Evolutionary conservation across 345 rosid genomes (phyloP).

Genomic region (Pistacia atlantica): DNA sequence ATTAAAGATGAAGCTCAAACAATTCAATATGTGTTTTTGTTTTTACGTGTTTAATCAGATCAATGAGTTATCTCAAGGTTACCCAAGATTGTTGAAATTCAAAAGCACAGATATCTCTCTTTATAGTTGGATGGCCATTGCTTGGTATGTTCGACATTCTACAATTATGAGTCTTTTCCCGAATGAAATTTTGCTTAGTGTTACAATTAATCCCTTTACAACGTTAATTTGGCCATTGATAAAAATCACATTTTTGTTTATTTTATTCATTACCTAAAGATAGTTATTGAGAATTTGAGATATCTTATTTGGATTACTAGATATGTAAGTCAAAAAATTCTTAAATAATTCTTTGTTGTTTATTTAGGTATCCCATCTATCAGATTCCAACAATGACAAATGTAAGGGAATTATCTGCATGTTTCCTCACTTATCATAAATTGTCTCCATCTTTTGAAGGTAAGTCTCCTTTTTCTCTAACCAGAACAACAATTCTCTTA

Average conservation of each 20-base stretch:
- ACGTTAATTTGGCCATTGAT: background rate
- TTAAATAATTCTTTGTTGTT: background rate
- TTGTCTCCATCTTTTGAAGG: slow-evolving; percentile 37
- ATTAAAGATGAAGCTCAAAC: background rate
- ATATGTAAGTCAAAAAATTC: background rate
- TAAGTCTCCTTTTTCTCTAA: slow-evolving; percentile 17
- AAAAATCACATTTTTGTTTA: no score
- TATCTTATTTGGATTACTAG: background rate
- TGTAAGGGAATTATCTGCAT: slow-evolving; percentile 37
- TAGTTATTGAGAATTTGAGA: no score
- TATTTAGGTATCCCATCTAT: slow-evolving; percentile 50
- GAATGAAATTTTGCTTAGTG: background rate
- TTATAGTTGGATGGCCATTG: slow-evolving; percentile 43
- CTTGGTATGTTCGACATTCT: slow-evolving; percentile 34
- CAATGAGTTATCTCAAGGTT: slow-evolving; percentile 23
- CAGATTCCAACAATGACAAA: slow-evolving; percentile 29
- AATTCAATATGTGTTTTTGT: background rate
- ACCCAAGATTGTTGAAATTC: slow-evolving; percentile 26
- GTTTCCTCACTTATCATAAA: slow-evolving; percentile 50
- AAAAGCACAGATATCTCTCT: slow-evolving; percentile 33
- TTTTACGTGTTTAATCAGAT: slow-evolving; percentile 13
- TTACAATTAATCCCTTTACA: background rate
- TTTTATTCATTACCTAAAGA: no score
- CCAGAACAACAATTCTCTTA: background rate
- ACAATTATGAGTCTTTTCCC: background rate